Evolutionary conservation across 202 grass and related monocot genomes (phyloP), one percentile per base, ranked within the genome.

Genomic region (Brachypodium distachyon): DNA sequence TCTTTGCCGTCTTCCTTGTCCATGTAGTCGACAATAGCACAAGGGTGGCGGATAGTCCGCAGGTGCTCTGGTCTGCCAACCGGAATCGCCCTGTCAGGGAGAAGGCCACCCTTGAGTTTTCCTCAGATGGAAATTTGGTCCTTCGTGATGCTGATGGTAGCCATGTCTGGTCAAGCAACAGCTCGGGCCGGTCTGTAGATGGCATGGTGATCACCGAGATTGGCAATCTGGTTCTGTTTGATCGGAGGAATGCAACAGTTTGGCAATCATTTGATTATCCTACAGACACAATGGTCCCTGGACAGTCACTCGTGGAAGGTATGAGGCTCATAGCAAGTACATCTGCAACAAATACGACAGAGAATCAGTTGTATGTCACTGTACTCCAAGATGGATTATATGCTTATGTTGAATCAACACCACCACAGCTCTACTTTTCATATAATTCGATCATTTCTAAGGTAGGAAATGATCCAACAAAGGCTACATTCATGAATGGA

Each of bases 201-300:
- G 78, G 78, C 29, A 78, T 86, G 28, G 0, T 0, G 13, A 60
- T 75, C 51, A 82, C 59, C 1, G 73, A 86, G 7, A 16, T 10
- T 0, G 83, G 83, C 55, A 89, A 82, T 12, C 25, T 90, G n/a
- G 87, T 79, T 37, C 7, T 90, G 3, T 55, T 82, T 62, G 65
- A 74, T 33, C 48, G 38, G 3, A 67, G 12, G 42, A 90, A 86
- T 9, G 17, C 1, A 4, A 68, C 50, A 13, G 74, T 83, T 17
- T 85, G 82, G 82, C 77, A 85, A 23, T 89, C 87, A 9, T 60
- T 60, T n/a, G 29, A 33, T 16, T 26, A 57, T 57, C 54, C 54
- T 57, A 57, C 54, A 2, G 54, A 89, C 28, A 26, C 82, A 13
- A 18, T 82, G 38, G 11, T 89, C 53, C 40, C 14, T 13, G 82